phyloP scores from a whole-genome alignment of 1,139 yeast species.

The Pichia sp. region DNA sequence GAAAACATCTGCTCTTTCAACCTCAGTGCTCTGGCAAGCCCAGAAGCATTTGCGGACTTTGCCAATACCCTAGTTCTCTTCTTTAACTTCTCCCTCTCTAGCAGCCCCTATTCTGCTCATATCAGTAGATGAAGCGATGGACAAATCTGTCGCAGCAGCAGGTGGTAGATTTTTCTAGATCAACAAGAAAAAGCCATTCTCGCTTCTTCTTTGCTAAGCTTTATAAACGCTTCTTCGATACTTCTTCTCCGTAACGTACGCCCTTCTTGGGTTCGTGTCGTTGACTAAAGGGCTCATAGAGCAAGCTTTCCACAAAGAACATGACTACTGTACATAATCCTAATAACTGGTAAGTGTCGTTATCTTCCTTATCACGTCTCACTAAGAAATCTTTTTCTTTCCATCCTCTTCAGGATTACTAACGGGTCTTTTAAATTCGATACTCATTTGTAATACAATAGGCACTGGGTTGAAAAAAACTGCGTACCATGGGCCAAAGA shows the following conservation, averaged over 20 bases:
- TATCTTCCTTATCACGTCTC: neutral
- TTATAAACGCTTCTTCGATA: neutral
- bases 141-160: too few relatives aligned
- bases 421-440: neutral
- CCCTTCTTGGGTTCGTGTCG: too few relatives aligned
- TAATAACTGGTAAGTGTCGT: slow-evolving; percentile 62
- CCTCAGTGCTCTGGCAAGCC: neutral
- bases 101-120: neutral
- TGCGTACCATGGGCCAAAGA: slow-evolving; percentile 72
- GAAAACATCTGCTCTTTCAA: slow-evolving; percentile 21
- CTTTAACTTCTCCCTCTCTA: slow-evolving; percentile 6
- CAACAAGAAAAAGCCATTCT: neutral
- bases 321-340: slow-evolving; percentile 77
- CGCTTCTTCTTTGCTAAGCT: neutral
- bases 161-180: slow-evolving; percentile 22
- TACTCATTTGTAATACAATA: slow-evolving; percentile 1
- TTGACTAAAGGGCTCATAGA: too few relatives aligned
- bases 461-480: slow-evolving; percentile 85
- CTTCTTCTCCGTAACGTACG: neutral
- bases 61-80: slow-evolving; percentile 16
- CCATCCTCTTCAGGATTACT: neutral
- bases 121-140: neutral
- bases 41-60: slow-evolving; percentile 9
- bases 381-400: neutral
- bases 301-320: too few relatives aligned